Conservation (phyloP, 2,329 filamentous ascomycete species). For the Beauveria sp. region DNA sequence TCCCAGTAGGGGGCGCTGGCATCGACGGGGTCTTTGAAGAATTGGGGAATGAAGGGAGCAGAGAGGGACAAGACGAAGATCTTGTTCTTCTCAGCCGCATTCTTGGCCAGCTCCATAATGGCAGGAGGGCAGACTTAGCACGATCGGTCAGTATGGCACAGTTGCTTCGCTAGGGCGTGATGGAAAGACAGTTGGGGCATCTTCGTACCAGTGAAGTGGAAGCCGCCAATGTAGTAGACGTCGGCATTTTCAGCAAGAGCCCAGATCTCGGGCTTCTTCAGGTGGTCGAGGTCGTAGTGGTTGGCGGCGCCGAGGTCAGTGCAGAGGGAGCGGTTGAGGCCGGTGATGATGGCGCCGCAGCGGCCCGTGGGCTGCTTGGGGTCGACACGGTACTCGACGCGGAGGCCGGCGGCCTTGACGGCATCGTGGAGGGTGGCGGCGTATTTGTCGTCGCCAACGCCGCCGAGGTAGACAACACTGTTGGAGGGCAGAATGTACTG, state of each 20-base stretch:
- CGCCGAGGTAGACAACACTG: constrained; percentile 88
- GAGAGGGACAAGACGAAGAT: constrained; percentile 84
- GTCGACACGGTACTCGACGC: constrained; percentile 92
- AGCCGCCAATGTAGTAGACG: constrained; percentile 89
- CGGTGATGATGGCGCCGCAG: constrained; percentile 94
- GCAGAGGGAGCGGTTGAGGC: constrained; percentile 88
- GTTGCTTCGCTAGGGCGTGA: neutral
- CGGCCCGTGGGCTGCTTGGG: constrained; percentile 77
- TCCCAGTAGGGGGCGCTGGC: constrained; percentile 85
- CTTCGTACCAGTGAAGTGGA: constrained; percentile 69
- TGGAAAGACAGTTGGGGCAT: neutral
- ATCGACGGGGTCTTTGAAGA: constrained; percentile 95
- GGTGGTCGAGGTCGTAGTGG: constrained; percentile 89
- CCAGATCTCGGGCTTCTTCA: constrained; percentile 90
- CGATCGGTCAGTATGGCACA: neutral
- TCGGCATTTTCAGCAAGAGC: constrained; percentile 80
- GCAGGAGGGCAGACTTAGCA: constrained; percentile 74
- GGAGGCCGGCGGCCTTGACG: constrained; percentile 78
- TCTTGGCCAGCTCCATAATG: constrained; percentile 81
- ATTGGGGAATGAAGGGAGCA: constrained; percentile 90
- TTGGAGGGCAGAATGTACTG: constrained; percentile 90
- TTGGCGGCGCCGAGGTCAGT: constrained; percentile 95
- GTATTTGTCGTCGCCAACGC: constrained; percentile 93
- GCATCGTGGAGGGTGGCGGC: constrained; percentile 80
- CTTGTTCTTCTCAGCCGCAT: constrained; percentile 87